A percentile compares a stretch with the other conserved stretches of the same genome.
These are phyloP conservation scores for Colletotrichum acutatum DNA, from an alignment of 2,329 filamentous ascomycete species.

Conservation along the genomic window DNA sequence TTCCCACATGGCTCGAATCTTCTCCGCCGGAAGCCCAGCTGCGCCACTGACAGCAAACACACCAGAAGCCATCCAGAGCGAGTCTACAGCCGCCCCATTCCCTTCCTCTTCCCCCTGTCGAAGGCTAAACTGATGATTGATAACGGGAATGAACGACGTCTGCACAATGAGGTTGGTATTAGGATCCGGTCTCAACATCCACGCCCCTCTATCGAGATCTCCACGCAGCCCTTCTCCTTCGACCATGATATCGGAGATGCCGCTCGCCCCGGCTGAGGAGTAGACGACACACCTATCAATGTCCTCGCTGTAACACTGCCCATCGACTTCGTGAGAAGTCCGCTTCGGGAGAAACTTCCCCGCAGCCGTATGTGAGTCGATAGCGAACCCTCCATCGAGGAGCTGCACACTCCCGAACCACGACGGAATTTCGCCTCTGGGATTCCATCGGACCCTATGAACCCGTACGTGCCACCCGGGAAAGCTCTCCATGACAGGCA, in stretches of 20 bases:
- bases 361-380: slow-evolving; percentile 10
- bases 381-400: slow-evolving; percentile 36
- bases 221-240: background rate
- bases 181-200: slow-evolving; percentile 33
- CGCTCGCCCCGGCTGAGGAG: slow-evolving; percentile 26
- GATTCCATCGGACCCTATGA: slow-evolving; percentile 24
- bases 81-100: background rate
- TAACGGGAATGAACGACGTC: slow-evolving; percentile 21
- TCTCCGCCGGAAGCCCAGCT: background rate
- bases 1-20: background rate
- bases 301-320: background rate
- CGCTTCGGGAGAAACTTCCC: background rate
- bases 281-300: background rate
- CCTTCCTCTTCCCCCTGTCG: background rate
- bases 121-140: slow-evolving; percentile 10
- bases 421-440: background rate
- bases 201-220: background rate
- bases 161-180: slow-evolving; percentile 37
- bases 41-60: slow-evolving; percentile 6
- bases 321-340: background rate
- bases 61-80: slow-evolving; percentile 1
- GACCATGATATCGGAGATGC: slow-evolving; percentile 18
- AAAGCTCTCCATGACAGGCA: background rate
- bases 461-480: slow-evolving; percentile 34
- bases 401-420: slow-evolving; percentile 25